Evolutionary conservation across 208 protist genomes (phyloP).

Genomic region (Trypanosoma lewisi): DNA sequence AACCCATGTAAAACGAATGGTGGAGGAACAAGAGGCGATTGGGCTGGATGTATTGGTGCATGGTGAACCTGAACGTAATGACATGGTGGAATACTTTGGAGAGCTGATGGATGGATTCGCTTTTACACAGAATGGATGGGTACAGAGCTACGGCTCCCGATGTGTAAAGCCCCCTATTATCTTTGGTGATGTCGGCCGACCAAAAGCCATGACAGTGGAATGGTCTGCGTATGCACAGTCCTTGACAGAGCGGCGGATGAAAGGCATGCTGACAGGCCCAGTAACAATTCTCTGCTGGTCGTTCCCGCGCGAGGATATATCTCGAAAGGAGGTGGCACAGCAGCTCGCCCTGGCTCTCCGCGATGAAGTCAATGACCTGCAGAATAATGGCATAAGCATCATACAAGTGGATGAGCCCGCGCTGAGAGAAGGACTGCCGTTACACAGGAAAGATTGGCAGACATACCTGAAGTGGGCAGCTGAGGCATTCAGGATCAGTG

Average conservation of each 20-base stretch:
- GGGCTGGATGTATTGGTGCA: conserved; percentile 89
- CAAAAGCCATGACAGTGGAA: conserved; percentile 74
- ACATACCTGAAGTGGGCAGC: conserved; percentile 84
- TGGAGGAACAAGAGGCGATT: conserved; percentile 79
- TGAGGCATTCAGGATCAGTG: conserved; percentile 63
- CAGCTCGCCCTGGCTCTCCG: conserved; percentile 85
- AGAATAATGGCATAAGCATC: conserved; percentile 55
- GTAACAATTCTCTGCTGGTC: conserved; percentile 91
- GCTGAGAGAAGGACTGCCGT: conserved; percentile 82
- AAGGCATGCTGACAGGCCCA: conserved; percentile 92
- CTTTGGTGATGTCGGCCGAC: conserved; percentile 69
- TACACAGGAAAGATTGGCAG: conserved; percentile 56
- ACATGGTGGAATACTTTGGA: conserved; percentile 94
- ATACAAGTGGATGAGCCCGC: conserved; percentile 92
- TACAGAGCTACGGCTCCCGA: conserved; percentile 78
- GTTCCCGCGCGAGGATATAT: conserved; percentile 77
- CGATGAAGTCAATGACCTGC: conserved; percentile 85
- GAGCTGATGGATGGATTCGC: conserved; percentile 79
- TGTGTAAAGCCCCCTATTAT: conserved; percentile 90
- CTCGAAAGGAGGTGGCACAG: conserved; percentile 41
- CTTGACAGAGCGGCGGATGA: conserved; percentile 65
- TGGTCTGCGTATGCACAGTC: conserved; percentile 75
- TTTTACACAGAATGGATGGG: conserved; percentile 87
- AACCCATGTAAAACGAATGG: conserved; percentile 71
- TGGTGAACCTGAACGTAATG: conserved; percentile 86